Conservation (phyloP, 495 filamentous ascomycete genomes). For the Astrocystis sublimbata region DNA sequence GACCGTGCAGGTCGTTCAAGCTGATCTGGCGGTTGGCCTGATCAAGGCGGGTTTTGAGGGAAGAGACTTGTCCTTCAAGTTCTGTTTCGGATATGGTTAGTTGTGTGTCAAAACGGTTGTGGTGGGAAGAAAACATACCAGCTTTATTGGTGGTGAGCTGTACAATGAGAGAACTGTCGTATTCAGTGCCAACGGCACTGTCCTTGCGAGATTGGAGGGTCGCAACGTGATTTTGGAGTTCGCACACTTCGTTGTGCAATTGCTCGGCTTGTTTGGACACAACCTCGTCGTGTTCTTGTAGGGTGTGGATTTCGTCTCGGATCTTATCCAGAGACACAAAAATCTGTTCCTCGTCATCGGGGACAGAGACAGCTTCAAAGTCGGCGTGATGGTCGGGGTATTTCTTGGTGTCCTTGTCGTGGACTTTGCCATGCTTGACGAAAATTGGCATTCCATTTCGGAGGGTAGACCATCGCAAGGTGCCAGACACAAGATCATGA, state of each 20-base stretch:
- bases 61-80: slow-evolving; percentile 45
- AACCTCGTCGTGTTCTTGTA: slow-evolving; percentile 52
- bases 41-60: slow-evolving; percentile 44
- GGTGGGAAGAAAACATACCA: slow-evolving; percentile 20
- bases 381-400: slow-evolving; percentile 38
- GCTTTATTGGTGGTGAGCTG: slow-evolving; percentile 36
- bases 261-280: slow-evolving; percentile 50
- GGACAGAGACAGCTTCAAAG: slow-evolving; percentile 40
- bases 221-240: slow-evolving; percentile 45
- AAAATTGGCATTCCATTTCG: slow-evolving; percentile 50
- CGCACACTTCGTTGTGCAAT: slow-evolving; percentile 47
- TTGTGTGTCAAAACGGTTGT: not conserved
- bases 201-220: slow-evolving; percentile 43
- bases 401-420: slow-evolving; percentile 31
- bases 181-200: slow-evolving; percentile 50
- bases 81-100: slow-evolving; percentile 21
- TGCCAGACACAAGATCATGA: slow-evolving; percentile 48
- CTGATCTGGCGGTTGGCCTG: slow-evolving; percentile 49
- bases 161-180: slow-evolving; percentile 41
- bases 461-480: slow-evolving; percentile 44
- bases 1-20: slow-evolving; percentile 47
- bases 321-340: slow-evolving; percentile 58
- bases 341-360: slow-evolving; percentile 50
- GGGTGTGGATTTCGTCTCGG: slow-evolving; percentile 50
- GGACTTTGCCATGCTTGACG: slow-evolving; percentile 41